Percentiles rank a stretch among this genome's conserved stretches.
Evolutionary conservation across 2,329 filamentous ascomycete species (phyloP).

Genomic region (Elsinoe australis): DNA sequence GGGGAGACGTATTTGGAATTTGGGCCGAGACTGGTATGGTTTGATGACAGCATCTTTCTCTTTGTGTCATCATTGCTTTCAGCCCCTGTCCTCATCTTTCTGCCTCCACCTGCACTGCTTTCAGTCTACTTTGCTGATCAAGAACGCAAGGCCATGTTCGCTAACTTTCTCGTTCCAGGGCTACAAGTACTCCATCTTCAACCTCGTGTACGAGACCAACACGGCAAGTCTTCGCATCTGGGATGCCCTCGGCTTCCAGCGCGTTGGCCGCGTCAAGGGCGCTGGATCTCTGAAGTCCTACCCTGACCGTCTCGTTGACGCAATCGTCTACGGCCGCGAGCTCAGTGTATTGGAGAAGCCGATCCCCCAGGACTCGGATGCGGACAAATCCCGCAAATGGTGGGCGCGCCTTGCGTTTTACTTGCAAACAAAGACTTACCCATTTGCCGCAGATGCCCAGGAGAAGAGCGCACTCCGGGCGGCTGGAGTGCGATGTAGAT

Average conservation of each 20-base stretch:
- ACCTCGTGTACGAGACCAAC: constrained; percentile 89
- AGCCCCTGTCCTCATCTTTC: neutral
- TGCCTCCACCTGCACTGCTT: neutral
- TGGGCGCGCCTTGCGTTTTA: constrained; percentile 99
- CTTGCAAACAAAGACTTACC: constrained; percentile 88
- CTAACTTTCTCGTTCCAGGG: constrained; percentile 41
- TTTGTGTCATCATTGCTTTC: neutral
- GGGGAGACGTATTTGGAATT: constrained; percentile 46
- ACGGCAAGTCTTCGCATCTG: constrained; percentile 83
- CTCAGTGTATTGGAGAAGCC: constrained; percentile 32
- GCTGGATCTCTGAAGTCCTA: constrained; percentile 44
- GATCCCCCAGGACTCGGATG: constrained; percentile 54
- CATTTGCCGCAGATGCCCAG: constrained; percentile 88
- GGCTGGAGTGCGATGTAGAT: no score
- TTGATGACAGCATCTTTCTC: neutral
- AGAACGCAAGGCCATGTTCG: no score
- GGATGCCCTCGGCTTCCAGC: constrained; percentile 87
- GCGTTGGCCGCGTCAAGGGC: constrained; percentile 67
- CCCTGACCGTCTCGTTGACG: constrained; percentile 41
- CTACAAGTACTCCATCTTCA: constrained; percentile 89
- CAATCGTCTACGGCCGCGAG: constrained; percentile 55
- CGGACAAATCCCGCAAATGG: constrained; percentile 85
- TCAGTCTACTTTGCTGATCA: no score
- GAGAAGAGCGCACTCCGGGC: no score
- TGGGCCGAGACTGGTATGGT: constrained; percentile 42